These are phyloP conservation scores for Nissolia schottii DNA, from an alignment of 306 rosid species.

Conservation along the genomic window DNA sequence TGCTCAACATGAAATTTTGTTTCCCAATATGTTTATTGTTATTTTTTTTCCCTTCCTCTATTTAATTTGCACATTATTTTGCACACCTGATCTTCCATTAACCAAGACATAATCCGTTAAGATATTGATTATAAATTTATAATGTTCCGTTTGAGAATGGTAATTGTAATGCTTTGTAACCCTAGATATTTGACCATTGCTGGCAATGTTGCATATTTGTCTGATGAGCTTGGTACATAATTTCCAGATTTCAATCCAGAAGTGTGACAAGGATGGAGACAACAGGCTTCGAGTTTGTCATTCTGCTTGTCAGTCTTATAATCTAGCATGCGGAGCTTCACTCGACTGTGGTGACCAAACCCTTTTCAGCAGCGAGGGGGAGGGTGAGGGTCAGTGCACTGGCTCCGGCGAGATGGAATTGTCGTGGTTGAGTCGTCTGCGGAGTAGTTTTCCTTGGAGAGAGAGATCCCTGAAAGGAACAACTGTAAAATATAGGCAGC, in stretches of 20 bases:
- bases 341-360: conserved; percentile 93
- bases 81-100: conserved; percentile 2
- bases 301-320: conserved; percentile 83
- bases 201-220: neutral
- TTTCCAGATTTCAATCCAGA: conserved; percentile 86
- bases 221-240: conserved; percentile 10
- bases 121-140: neutral
- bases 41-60: neutral
- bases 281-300: conserved; percentile 87
- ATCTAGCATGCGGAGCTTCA: conserved; percentile 91
- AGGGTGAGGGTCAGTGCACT: conserved; percentile 78
- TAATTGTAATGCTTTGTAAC: neutral
- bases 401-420: conserved; percentile 68
- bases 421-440: conserved; percentile 56
- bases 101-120: neutral
- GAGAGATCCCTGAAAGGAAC: conserved; percentile 47
- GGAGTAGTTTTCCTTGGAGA: conserved; percentile 43
- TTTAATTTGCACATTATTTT: neutral
- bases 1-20: neutral
- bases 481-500: conserved; percentile 56
- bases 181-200: neutral
- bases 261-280: conserved; percentile 86
- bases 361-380: conserved; percentile 76
- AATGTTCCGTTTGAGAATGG: neutral
- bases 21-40: neutral